These are phyloP conservation scores for Cercospora zeina DNA, from an alignment of 2,329 filamentous ascomycete species.

Conservation along the genomic window DNA sequence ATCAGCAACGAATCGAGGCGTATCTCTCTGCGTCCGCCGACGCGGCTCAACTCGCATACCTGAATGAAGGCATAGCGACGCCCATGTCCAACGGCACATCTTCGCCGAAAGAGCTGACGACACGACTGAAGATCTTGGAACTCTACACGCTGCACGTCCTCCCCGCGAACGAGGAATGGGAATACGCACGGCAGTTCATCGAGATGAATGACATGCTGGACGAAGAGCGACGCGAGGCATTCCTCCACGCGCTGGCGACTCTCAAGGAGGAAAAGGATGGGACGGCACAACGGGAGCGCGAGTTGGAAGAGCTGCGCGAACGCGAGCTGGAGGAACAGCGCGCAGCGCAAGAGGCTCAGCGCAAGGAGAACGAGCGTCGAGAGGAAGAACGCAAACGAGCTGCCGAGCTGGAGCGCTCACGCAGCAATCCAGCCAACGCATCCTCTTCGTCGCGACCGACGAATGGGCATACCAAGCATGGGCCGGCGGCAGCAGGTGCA, in stretches of 20 bases:
- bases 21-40: conserved; percentile 72
- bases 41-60: conserved; percentile 63
- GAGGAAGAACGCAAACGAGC: conserved; percentile 40
- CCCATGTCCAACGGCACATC: conserved; percentile 56
- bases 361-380: conserved; percentile 36
- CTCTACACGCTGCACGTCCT: conserved; percentile 93
- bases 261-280: conserved; percentile 80
- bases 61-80: conserved; percentile 55
- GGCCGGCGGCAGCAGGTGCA: conserved; percentile 8
- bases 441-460: conserved; percentile 13
- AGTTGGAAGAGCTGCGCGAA: conserved; percentile 60
- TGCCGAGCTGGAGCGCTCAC: conserved; percentile 30
- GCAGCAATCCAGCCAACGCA: conserved; percentile 14
- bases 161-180: conserved; percentile 92
- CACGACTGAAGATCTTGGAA: conserved; percentile 87
- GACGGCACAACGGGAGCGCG: conserved; percentile 62
- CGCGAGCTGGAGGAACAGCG: conserved; percentile 46
- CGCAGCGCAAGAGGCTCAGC: conserved; percentile 36
- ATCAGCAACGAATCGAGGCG: conserved; percentile 83
- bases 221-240: conserved; percentile 86
- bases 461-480: conserved; percentile 17
- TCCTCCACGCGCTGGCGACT: conserved; percentile 79
- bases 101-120: conserved; percentile 45
- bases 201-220: conserved; percentile 81
- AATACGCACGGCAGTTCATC: conserved; percentile 91